Percentiles rank a stretch among this genome's conserved stretches.
Evolutionary conservation across 768 basidiomycete species (phyloP).

Genomic region (Pulveroboletus sp.): DNA sequence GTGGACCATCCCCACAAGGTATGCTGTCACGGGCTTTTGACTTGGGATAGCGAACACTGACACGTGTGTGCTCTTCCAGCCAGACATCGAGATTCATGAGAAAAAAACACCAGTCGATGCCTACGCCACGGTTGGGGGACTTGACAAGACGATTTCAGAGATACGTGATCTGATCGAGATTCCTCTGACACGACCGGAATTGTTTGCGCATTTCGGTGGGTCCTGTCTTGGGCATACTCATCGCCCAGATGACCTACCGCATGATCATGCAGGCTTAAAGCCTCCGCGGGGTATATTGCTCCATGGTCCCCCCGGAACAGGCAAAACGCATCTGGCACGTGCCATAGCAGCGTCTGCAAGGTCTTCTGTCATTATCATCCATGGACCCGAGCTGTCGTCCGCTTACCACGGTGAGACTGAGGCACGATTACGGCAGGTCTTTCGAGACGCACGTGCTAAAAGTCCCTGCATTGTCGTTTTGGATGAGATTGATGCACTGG

Average conservation of each 20-base stretch:
- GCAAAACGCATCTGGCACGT: conserved; percentile 94
- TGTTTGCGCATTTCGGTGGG: conserved; percentile 73
- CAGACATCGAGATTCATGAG: conserved; percentile 45
- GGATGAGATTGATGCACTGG: conserved; percentile 94
- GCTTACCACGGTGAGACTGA: conserved; percentile 99
- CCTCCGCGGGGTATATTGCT: conserved; percentile 94
- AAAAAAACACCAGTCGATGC: conserved; percentile 45
- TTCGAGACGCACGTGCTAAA: conserved; percentile 72
- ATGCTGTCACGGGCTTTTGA: conserved; percentile 8
- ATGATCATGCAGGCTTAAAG: conserved; percentile 62
- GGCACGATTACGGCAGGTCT: conserved; percentile 82
- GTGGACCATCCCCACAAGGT: conserved; percentile 32
- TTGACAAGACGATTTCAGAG: conserved; percentile 80
- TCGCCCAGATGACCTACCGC: conserved; percentile 13
- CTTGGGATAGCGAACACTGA: conserved; percentile 7
- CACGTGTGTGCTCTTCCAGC: conserved; percentile 28
- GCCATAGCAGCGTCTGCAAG: conserved; percentile 86
- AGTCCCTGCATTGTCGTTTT: conserved; percentile 92
- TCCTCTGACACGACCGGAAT: conserved; percentile 74
- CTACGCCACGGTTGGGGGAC: conserved; percentile 84
- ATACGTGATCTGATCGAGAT: conserved; percentile 85
- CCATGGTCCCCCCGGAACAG: conserved; percentile 95
- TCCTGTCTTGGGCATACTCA: conserved; percentile 1
- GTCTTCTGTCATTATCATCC: conserved; percentile 87
- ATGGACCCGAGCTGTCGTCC: conserved; percentile 91